Percentiles rank a stretch among this genome's conserved stretches.
Conservation (phyloP, 1,284 basidiomycete genomes). For the Rhodotorula glutinis region DNA sequence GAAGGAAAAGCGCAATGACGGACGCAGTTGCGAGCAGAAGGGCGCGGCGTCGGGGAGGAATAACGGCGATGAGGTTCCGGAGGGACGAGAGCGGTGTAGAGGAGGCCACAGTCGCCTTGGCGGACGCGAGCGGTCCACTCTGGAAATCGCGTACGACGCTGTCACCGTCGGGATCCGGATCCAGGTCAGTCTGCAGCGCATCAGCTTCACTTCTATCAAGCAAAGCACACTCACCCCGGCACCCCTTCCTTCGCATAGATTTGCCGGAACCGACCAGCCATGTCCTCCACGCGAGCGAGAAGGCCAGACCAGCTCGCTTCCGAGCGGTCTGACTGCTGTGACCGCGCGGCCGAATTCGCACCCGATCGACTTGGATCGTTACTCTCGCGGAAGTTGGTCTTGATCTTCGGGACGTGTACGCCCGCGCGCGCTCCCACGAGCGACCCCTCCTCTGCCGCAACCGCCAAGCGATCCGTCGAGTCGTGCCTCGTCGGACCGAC, state of each 20-base stretch:
- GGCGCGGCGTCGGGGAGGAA: slow-evolving; percentile 20
- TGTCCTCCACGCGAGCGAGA: slow-evolving; percentile 2
- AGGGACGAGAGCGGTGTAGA: background rate
- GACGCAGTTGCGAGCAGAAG: slow-evolving; percentile 5
- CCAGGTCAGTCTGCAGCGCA: too few species aligned
- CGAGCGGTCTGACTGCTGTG: too few species aligned
- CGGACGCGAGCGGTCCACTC: background rate
- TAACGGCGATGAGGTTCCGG: slow-evolving; percentile 1
- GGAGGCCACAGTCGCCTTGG: too few species aligned
- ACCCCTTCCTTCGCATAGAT: slow-evolving; percentile 22
- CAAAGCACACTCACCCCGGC: slow-evolving; percentile 17
- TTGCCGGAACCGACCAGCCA: slow-evolving; percentile 10
- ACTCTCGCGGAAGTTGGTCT: too few species aligned
- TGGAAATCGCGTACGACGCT: background rate
- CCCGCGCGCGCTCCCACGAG: too few species aligned
- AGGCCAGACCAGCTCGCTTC: slow-evolving; percentile 15
- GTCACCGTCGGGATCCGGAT: too few species aligned
- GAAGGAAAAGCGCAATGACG: slow-evolving; percentile 23
- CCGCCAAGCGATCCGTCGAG: background rate
- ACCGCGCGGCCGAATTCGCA: too few species aligned
- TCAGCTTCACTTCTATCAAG: too few species aligned
- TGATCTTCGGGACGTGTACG: too few species aligned
- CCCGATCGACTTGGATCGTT: too few species aligned
- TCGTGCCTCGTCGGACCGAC: background rate
- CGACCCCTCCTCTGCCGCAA: slow-evolving; percentile 3